phyloP scores from a whole-genome alignment of 2,329 filamentous ascomycete species.

The Canariomyces notabilis region DNA sequence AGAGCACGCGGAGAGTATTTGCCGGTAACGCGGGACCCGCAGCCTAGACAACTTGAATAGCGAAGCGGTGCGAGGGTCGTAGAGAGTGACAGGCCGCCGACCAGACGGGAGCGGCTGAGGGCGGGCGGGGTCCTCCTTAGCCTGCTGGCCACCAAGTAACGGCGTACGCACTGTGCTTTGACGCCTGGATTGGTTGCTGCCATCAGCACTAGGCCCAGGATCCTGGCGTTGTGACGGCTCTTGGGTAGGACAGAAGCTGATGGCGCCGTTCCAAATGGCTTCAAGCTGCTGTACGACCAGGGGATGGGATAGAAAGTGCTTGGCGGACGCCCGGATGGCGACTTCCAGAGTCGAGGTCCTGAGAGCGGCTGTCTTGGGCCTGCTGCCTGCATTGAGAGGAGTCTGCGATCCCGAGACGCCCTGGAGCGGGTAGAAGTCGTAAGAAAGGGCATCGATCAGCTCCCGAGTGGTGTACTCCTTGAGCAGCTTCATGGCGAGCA shows the following conservation, averaged over 20 bases:
- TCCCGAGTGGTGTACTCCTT: conserved; percentile 87
- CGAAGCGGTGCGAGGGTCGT: conserved; percentile 85
- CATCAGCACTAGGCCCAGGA: conserved; percentile 12
- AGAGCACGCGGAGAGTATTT: conserved; percentile 83
- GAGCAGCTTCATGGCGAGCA: conserved; percentile 81
- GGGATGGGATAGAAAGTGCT: conserved; percentile 86
- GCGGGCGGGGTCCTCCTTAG: conserved; percentile 28
- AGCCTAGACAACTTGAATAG: conserved; percentile 87
- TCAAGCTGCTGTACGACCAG: conserved; percentile 92
- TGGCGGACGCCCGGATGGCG: conserved; percentile 86
- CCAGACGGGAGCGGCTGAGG: conserved; percentile 32
- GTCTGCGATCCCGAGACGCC: conserved; percentile 55
- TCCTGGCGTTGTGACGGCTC: conserved; percentile 71
- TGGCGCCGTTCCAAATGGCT: conserved; percentile 92
- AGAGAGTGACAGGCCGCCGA: conserved; percentile 75
- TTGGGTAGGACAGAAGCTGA: conserved; percentile 86
- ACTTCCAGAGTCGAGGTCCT: conserved; percentile 89
- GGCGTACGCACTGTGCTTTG: conserved; percentile 47
- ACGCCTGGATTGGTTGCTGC: conserved; percentile 24
- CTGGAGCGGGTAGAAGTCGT: conserved; percentile 90
- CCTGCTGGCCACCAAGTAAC: conserved; percentile 40
- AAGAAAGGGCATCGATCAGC: conserved; percentile 88
- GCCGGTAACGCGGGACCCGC: conserved; percentile 85
- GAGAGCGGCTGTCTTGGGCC: conserved; percentile 54
- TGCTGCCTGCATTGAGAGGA: conserved; percentile 37